Conservation (phyloP, 208 protist species). For the Porcisia deanei region DNA sequence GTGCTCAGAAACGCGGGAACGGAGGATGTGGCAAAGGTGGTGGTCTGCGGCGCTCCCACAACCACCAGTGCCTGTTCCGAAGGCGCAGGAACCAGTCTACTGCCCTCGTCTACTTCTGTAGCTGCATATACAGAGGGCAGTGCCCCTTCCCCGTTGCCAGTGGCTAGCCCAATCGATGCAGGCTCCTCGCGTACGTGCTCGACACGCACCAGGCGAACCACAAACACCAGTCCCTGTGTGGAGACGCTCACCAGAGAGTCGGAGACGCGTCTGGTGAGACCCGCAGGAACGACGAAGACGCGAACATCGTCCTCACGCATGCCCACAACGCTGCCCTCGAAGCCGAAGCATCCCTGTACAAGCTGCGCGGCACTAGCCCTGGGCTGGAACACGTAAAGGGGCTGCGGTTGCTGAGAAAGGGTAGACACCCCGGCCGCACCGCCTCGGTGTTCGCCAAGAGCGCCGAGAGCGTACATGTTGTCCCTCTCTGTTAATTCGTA, state of each 20-base stretch:
- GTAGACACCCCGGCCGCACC: slow-evolving; percentile 14
- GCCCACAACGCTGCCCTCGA: slow-evolving; percentile 62
- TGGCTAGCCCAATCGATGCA: slow-evolving; percentile 3
- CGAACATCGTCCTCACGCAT: slow-evolving; percentile 58
- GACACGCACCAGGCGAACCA: slow-evolving; percentile 56
- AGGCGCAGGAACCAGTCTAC: background rate
- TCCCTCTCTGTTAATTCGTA: slow-evolving; percentile 41
- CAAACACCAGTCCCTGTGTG: slow-evolving; percentile 41
- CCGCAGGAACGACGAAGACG: slow-evolving; percentile 47
- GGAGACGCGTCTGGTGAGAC: slow-evolving; percentile 24
- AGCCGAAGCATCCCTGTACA: slow-evolving; percentile 44
- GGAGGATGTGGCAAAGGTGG: background rate
- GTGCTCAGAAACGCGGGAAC: slow-evolving; percentile 27
- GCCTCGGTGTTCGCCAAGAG: slow-evolving; percentile 17
- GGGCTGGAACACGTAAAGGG: slow-evolving; percentile 54
- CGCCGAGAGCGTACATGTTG: slow-evolving; percentile 17
- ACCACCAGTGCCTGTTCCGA: slow-evolving; percentile 13
- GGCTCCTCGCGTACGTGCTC: slow-evolving; percentile 30
- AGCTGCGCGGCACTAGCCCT: slow-evolving; percentile 42
- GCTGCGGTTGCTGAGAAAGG: background rate
- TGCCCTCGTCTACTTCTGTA: slow-evolving; percentile 10
- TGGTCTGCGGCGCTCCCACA: background rate
- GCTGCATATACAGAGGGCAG: slow-evolving; percentile 30
- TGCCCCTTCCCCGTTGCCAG: background rate
- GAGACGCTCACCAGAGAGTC: slow-evolving; percentile 33